Base-by-base conservation (phyloP, 2,329 filamentous ascomycete genomes). In the Trematosphaeria pertusa region DNA sequence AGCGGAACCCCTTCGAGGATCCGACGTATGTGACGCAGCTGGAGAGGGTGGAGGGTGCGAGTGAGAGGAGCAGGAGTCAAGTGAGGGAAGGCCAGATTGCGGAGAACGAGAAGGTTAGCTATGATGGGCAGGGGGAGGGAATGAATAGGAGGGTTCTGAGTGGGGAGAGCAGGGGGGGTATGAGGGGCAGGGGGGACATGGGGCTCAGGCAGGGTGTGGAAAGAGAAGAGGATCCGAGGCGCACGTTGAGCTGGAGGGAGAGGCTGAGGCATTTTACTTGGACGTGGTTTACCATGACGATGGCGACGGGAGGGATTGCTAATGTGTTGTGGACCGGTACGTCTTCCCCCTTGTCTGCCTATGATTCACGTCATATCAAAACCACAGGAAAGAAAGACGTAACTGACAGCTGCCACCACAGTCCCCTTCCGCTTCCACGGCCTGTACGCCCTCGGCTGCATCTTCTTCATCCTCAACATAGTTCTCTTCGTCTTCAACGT, bases 271-370 rank as follows among this genome's bases (percentile, higher is more conserved):
- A 86, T 70, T 80, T 85, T 54, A 86, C 84, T 1, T 93, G 89
- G 89, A 91, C 88, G 0, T 93, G 86, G 79, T 93, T 91, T 61
- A 89, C 88, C 12, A 75, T 85, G 69, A 85, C 82, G 1, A 86
- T 84, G 81, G 81, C 81, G 1, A 84, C 81, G 0, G 81, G 81
- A 4, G 81, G 81, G 0, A 73, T 84, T 48, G 82, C 83, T 4
- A 86, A 85, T 67, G 81, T 84, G 5, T 58, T 86, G 18, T 78
- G 82, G 59, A 67, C 70, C 39, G 73, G 86, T 87, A 74, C 54
- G 73, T 70, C 22, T 15, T 14, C 20, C 19, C 33, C 15, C 34
- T 10, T 37, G 11, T 34, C 31, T 34, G 31, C 8, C 31, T 22
- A n/a, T n/a, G n/a, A n/a, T 31, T 40, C 28, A 30, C 9, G 17